phyloP scores from a whole-genome alignment of 1,284 basidiomycete genomes.

The Rhodotorula sp. region DNA sequence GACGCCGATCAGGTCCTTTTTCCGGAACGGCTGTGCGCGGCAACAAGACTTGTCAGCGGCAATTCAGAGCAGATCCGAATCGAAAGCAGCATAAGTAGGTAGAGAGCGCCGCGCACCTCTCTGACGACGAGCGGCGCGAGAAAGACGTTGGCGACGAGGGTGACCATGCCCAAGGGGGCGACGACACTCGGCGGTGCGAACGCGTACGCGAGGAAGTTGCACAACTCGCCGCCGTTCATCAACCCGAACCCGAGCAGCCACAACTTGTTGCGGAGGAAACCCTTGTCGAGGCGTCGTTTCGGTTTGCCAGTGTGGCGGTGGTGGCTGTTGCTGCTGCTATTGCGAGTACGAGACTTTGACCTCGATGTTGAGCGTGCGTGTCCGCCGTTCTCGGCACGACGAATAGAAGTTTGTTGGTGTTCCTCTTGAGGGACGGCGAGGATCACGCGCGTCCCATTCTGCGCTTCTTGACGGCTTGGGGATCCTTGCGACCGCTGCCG shows the following conservation, averaged over 20 bases:
- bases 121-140: conserved; percentile 81
- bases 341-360: background rate
- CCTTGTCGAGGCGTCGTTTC: conserved; percentile 45
- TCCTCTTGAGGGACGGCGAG: too few relatives aligned
- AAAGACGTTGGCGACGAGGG: conserved; percentile 89
- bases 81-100: too few relatives aligned
- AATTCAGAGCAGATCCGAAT: too few relatives aligned
- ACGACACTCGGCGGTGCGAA: conserved; percentile 89
- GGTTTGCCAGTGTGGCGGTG: too few relatives aligned
- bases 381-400: background rate
- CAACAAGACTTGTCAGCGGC: too few relatives aligned
- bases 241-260: conserved; percentile 90
- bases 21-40: conserved; percentile 40
- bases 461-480: background rate
- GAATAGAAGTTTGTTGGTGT: too few relatives aligned
- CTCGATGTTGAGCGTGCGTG: conserved; percentile 47
- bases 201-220: conserved; percentile 86
- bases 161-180: conserved; percentile 64
- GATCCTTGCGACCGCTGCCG: too few relatives aligned
- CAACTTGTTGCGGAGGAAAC: conserved; percentile 76
- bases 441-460: background rate
- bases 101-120: conserved; percentile 40
- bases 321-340: conserved; percentile 21
- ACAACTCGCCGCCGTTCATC: conserved; percentile 87
- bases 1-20: conserved; percentile 85